A percentile compares a stretch with the other conserved stretches of the same genome.
These are phyloP conservation scores for Microdochium nivale DNA, from an alignment of 2,329 filamentous ascomycete species.

Conservation along the genomic window DNA sequence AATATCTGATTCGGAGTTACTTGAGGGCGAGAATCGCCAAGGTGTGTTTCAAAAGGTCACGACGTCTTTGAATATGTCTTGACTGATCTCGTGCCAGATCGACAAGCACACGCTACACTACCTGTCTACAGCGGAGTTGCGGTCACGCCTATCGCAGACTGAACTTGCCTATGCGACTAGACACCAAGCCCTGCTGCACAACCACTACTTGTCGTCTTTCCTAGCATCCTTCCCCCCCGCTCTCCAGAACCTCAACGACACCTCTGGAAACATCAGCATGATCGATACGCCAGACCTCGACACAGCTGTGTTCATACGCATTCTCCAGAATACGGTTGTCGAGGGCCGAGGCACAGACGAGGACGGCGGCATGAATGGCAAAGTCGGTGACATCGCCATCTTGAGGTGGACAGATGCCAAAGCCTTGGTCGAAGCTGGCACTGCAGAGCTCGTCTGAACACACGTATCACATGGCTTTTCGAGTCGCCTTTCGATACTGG, in stretches of 20 bases:
- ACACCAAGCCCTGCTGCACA: constrained; percentile 76
- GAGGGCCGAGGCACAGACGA: constrained; percentile 54
- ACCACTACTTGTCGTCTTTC: constrained; percentile 81
- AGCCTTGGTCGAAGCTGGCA: constrained; percentile 41
- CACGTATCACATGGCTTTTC: neutral
- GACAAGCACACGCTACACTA: constrained; percentile 71
- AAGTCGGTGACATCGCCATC: constrained; percentile 58
- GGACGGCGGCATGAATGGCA: constrained; percentile 50
- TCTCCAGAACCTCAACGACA: constrained; percentile 83
- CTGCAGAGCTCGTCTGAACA: constrained; percentile 49
- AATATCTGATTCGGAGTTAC: constrained; percentile 80
- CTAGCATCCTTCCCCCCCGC: constrained; percentile 70
- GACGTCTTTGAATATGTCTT: neutral
- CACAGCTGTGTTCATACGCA: constrained; percentile 74
- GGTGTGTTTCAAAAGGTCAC: constrained; percentile 35
- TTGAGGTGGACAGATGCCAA: constrained; percentile 70
- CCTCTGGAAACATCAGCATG: constrained; percentile 84
- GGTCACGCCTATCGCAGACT: constrained; percentile 59
- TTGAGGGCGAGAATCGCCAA: constrained; percentile 82
- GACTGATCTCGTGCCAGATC: constrained; percentile 41
- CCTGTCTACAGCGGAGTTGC: constrained; percentile 45
- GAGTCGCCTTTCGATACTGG: neutral
- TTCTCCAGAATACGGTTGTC: constrained; percentile 52
- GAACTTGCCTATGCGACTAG: constrained; percentile 77
- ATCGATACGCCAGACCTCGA: constrained; percentile 79